Evolutionary conservation across 2,329 filamentous ascomycete genomes (phyloP), one percentile per base, ranked within the genome.

Genomic region (Colletotrichum horii): DNA sequence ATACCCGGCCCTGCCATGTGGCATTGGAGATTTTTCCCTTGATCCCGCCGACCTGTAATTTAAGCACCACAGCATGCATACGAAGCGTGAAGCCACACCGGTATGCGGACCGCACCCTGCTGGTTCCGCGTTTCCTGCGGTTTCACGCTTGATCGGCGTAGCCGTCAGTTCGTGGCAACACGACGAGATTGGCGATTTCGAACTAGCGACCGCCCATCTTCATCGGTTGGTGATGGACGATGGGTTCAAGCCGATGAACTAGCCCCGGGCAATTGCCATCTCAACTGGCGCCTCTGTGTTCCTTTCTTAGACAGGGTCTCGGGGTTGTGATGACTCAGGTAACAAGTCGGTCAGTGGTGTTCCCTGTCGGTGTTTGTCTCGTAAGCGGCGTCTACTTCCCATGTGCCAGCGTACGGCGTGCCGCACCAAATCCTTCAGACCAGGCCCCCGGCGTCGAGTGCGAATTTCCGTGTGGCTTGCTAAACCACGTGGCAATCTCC

Each of bases 401-500:
- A 75, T 73, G 64, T 75, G 73, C 73, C 70, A 68, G 34, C 69
- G 32, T 75, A 28, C 70, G 65, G 34, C 69, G 32, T 75, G 24
- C 22, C 70, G 67, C 71, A 60, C 71, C 65, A 48, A 74, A 36
- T 34, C 58, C 43, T 62, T 19, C 38, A 15, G 11, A 43, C 72
- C 62, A 71, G 70, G 56, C 56, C 74, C 74, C 74, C 55, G 65
- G 70, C 52, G 14, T 70, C 32, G 64, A 65, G 71, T 56, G 34
- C 16, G 48, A 70, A 34, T 58, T 60, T 74, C 60, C 55, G 58
- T 66, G 66, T 66, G 71, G 74, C 66, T 70, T 70, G 65, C 74
- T n/a, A 14, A n/a, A 55, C 74, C 74, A 76, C 74, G 74, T 76
- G 74, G 74, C 71, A 28, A 38, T 56, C 74, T 66, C 74, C 74